Conservation (phyloP, 139 green algal species). For the Chlamydomonas sp. region DNA sequence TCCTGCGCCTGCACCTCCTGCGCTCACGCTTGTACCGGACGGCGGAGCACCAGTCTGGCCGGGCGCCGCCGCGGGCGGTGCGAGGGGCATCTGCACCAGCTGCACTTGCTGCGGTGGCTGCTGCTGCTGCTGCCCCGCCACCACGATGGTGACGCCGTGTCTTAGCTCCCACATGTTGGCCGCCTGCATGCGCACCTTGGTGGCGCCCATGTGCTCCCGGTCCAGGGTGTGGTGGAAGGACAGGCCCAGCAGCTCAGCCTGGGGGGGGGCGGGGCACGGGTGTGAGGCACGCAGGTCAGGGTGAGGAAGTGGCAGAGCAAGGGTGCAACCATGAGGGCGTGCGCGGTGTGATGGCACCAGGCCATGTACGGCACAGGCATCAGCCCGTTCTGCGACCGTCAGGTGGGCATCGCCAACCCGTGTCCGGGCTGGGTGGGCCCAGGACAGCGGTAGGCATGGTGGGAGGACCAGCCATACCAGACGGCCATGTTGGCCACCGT, state of each 20-base stretch:
- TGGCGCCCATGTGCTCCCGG: constrained; percentile 52
- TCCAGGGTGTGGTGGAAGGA: constrained; percentile 43
- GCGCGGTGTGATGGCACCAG: no score
- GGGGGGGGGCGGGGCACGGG: background rate
- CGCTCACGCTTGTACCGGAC: no score
- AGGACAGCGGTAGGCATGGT: no score
- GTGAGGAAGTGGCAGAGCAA: background rate
- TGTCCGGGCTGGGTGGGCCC: no score
- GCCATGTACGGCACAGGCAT: no score
- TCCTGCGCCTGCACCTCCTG: no score
- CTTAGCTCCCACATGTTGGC: constrained; percentile 35
- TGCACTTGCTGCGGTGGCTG: no score
- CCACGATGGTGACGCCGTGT: constrained; percentile 47
- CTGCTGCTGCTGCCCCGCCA: background rate
- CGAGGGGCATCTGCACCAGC: background rate
- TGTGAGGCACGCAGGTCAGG: background rate
- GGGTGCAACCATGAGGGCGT: no score
- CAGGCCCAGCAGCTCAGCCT: constrained; percentile 38
- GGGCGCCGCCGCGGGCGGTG: background rate
- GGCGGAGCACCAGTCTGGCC: background rate
- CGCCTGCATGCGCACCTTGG: constrained; percentile 46
- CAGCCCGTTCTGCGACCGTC: no score
- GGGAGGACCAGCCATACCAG: no score
- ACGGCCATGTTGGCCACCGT: no score
- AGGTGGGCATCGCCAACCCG: no score